Base-by-base conservation (phyloP, 371 early-diverging fungal genomes). In the Entomophthora muscae region DNA sequence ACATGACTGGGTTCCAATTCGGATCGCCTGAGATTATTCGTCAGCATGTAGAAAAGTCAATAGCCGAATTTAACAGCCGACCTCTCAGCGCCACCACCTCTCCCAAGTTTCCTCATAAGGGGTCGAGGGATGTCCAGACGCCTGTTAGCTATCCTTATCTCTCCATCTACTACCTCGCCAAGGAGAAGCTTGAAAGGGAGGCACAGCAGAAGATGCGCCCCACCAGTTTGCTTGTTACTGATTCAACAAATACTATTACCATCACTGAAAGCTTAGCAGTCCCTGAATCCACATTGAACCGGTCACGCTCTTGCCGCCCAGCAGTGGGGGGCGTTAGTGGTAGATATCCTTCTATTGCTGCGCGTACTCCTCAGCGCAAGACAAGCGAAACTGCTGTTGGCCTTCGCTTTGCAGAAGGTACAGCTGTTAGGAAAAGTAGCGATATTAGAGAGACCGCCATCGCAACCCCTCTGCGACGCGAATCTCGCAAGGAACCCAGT, bases 1-100 rank as follows among this genome's bases (percentile, higher is more conserved):
- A 83, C 21, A 91, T 94, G 89, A 76, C 82, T 1, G 94, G 90
- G 0, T 94, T 92, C 71, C 90, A 90, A n/a, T 89, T 91, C 76
- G 92, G 92, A 28, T 73, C 82, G 0, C 82, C 82, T 54, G 80
- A 82, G 32, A 81, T 84, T 53, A 85, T 87, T 66, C 75, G 78
- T 61, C 64, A 73, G 24, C 78, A 79, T 17, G 66, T 88, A 10
- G 77, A 86, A 62, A 66, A 73, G 1, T 76, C 84, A 31, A 76
- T 90, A 67, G 52, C 69, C 59, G 65, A 67, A 66, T 65, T 67
- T 72, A 64, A 68, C 69, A 54, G 70, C 63, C 32, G 66, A 66
- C 10, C 66, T 57, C 28, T 67, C 61, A 1, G 65, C 58, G 67
- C 68, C 63, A 64, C 67, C 67, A 54, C 65, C 68, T 65, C 68